Conservation (phyloP, 768 basidiomycete species). For the Imleria badia region DNA sequence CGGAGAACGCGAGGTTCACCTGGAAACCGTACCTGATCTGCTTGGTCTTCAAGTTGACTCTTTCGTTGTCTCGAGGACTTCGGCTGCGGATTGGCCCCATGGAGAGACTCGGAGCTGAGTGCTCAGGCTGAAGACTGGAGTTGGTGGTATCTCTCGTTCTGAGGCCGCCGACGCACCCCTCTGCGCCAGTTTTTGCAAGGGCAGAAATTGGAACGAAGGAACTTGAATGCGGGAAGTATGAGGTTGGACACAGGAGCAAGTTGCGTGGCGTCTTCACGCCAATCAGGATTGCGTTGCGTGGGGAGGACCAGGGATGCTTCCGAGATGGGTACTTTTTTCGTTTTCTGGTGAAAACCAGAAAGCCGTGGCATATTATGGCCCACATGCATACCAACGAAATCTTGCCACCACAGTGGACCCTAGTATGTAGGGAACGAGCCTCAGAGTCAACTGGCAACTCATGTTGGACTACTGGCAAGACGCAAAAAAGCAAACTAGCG, state of each 20-base stretch:
- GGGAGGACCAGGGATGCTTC: slow-evolving; percentile 81
- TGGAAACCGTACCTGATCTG: slow-evolving; percentile 42
- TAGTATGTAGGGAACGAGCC: too few relatives aligned
- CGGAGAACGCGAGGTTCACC: slow-evolving; percentile 54
- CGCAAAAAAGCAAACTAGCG: too few relatives aligned
- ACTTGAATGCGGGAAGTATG: slow-evolving; percentile 1
- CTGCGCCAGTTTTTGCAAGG: slow-evolving; percentile 52
- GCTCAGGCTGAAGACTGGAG: slow-evolving; percentile 68
- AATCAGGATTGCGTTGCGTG: slow-evolving; percentile 83
- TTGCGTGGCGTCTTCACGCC: slow-evolving; percentile 64
- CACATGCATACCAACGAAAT: too few relatives aligned
- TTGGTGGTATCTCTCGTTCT: slow-evolving; percentile 77
- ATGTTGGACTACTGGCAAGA: too few relatives aligned
- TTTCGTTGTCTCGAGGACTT: slow-evolving; percentile 47
- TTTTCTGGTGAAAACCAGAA: slow-evolving; percentile 45
- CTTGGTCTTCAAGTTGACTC: slow-evolving; percentile 86
- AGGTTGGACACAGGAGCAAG: slow-evolving; percentile 15
- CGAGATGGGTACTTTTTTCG: slow-evolving; percentile 37
- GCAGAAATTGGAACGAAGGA: slow-evolving; percentile 69
- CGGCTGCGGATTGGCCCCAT: slow-evolving; percentile 21
- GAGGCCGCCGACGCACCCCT: slow-evolving; percentile 78
- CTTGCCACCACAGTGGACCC: too few relatives aligned
- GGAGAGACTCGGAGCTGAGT: too few relatives aligned
- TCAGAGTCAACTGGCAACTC: too few relatives aligned
- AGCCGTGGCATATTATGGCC: neutral